A percentile compares a stretch with the other conserved stretches of the same genome.
phyloP scores from a whole-genome alignment of 495 filamentous ascomycete species.

The Elasticomyces elasticus region DNA sequence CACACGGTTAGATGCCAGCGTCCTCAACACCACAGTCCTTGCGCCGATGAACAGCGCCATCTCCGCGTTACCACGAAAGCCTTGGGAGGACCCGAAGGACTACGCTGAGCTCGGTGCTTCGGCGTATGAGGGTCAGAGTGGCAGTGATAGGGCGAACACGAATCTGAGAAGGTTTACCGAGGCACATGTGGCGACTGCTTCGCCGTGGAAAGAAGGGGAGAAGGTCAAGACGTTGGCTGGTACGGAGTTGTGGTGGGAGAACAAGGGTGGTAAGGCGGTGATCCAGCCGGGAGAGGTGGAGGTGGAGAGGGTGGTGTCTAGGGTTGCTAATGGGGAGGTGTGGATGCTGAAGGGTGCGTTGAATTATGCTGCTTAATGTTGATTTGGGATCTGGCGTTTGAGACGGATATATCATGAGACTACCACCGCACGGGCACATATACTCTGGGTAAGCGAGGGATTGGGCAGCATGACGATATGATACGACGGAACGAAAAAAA shows the following conservation, averaged over 20 bases:
- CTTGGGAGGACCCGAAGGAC: conserved; percentile 85
- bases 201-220: conserved; percentile 70
- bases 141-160: conserved; percentile 64
- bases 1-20: conserved; percentile 56
- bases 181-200: conserved; percentile 66
- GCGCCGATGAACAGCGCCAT: conserved; percentile 79
- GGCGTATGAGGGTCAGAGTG: conserved; percentile 70
- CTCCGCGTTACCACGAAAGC: conserved; percentile 71
- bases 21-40: conserved; percentile 75
- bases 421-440: too few species aligned
- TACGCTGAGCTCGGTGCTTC: conserved; percentile 61
- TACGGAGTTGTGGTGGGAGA: conserved; percentile 71
- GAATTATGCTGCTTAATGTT: conserved; percentile 21
- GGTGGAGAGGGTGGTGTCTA: conserved; percentile 57
- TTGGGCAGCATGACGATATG: too few species aligned
- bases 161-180: conserved; percentile 82
- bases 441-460: too few species aligned
- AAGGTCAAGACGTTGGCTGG: conserved; percentile 63
- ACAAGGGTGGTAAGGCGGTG: conserved; percentile 51
- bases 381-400: not conserved
- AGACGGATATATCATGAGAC: too few species aligned
- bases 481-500: too few species aligned
- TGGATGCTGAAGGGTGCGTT: conserved; percentile 34
- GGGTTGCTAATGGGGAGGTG: conserved; percentile 78
- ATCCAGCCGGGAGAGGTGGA: conserved; percentile 72